Evolutionary conservation across 2,329 filamentous ascomycete species (phyloP), one percentile per base, ranked within the genome.

Genomic region (Didymella sp.): DNA sequence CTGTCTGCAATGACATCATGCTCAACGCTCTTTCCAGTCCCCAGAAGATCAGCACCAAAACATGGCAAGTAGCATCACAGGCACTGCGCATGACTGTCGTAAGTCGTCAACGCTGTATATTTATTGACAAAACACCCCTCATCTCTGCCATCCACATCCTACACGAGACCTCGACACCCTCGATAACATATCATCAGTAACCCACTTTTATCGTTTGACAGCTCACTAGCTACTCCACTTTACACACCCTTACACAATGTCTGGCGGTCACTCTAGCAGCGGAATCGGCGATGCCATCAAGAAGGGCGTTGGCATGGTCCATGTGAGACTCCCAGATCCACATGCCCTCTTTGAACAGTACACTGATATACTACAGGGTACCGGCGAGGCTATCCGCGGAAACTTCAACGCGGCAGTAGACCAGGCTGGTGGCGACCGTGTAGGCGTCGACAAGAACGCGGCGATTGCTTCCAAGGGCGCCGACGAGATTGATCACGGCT

Each of bases 301-400:
- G 47, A 73, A 76, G 50, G 73, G 73, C 11, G 70, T 73, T 19
- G 67, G 71, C 12, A 62, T 72, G 51, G 58, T 77, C 27, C 75
- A 77, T 41, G 75, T 76, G 64, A 51, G 68, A 62, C 7, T 11
- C 12, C 24, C 6, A 41, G 19, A 13, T 15, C 30, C 22, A 19
- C 21, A 12, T 3, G 6, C 15, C 17, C 22, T 52, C 33, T 21
- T 45, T 9, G 11, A 15, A 21, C 22, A 51, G 22, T 22, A 8
- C 44, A 53, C 59, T 70, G 27, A 71, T 33, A 37, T 11, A n/a
- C 9, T 8, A 2, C 31, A 74, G 74, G 74, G 76, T 33, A 68
- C 72, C 19, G 76, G 76, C 40, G 75, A 77, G 60, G 73, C 72
- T 15, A 70, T 77, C 49, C 74, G 76, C 6, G 76, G 75, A 41